A percentile compares a stretch with the other conserved stretches of the same genome.
Evolutionary conservation across 1,139 yeast genomes (phyloP).

Genomic region (Eremothecium gossypii): DNA sequence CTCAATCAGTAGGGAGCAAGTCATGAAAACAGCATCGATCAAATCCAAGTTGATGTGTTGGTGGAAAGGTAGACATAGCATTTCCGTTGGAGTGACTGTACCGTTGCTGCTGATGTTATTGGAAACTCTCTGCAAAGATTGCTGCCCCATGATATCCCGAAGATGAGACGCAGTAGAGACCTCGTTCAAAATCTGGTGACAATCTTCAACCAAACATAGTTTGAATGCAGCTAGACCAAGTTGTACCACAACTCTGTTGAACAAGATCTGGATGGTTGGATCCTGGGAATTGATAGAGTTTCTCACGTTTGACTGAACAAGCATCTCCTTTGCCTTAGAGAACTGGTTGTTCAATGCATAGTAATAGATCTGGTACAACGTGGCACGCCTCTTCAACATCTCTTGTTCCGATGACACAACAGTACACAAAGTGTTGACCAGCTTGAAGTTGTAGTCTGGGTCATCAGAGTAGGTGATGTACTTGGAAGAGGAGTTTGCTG

Average conservation of each 20-base stretch:
- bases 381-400: conserved; percentile 63
- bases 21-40: conserved; percentile 87
- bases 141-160: conserved; percentile 93
- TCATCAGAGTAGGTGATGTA: conserved; percentile 26
- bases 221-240: conserved; percentile 95
- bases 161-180: conserved; percentile 78
- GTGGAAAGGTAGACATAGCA: conserved; percentile 91
- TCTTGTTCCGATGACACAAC: conserved; percentile 27
- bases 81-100: conserved; percentile 36
- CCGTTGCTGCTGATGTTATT: conserved; percentile 37
- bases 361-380: conserved; percentile 79
- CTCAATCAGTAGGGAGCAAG: conserved; percentile 82
- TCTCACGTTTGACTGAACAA: conserved; percentile 78
- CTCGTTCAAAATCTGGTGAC: conserved; percentile 83
- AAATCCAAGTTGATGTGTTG: conserved; percentile 95
- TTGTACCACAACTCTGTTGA: conserved; percentile 92
- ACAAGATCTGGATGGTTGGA: conserved; percentile 77
- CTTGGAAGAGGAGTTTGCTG: conserved; percentile 22
- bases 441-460: conserved; percentile 37
- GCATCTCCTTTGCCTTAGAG: conserved; percentile 76
- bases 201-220: conserved; percentile 73
- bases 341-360: conserved; percentile 83
- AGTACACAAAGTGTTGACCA: conserved; percentile 47
- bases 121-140: conserved; percentile 49
- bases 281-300: conserved; percentile 76